Percentiles rank a stretch among this genome's conserved stretches.
Evolutionary conservation across 2,329 filamentous ascomycete species (phyloP).

Genomic region (Drechslera avenae): DNA sequence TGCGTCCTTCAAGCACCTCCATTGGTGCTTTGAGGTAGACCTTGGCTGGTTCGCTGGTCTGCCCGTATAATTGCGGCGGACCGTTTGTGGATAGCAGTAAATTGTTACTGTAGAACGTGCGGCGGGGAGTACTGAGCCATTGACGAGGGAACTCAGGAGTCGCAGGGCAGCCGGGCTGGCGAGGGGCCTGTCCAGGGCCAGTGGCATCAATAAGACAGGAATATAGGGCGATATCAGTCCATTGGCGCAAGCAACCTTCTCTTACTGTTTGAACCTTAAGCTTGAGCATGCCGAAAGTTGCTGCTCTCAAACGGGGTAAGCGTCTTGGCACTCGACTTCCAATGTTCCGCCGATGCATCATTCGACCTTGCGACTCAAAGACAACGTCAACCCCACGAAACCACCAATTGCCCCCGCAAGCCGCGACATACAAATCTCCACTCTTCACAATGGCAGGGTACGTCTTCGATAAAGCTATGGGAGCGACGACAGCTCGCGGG

Average conservation of each 20-base stretch:
- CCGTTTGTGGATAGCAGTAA: conserved; percentile 23
- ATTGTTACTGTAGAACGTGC: conserved; percentile 19
- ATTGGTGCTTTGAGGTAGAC: conserved; percentile 9
- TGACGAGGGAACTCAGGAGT: conserved; percentile 45
- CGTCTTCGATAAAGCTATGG: conserved; percentile 32
- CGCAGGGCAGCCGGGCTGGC: conserved; percentile 51
- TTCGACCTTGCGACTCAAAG: conserved; percentile 39
- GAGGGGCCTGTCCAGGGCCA: conserved; percentile 53
- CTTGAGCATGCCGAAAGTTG: conserved; percentile 14
- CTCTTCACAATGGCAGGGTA: conserved; percentile 53
- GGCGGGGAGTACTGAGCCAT: conserved; percentile 27
- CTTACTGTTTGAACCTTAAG: conserved; percentile 6
- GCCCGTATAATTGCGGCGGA: conserved; percentile 22
- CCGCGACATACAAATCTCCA: conserved; percentile 38
- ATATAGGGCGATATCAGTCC: conserved; percentile 23
- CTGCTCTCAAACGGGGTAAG: conserved; percentile 24
- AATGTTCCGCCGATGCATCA: conserved; percentile 25
- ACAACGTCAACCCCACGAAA: conserved; percentile 33
- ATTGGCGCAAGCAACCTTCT: conserved; percentile 20
- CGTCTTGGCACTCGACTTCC: conserved; percentile 21
- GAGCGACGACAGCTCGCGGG: conserved; percentile 4
- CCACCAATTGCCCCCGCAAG: conserved; percentile 42
- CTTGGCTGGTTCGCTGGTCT: background rate
- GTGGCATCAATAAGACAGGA: conserved; percentile 49
- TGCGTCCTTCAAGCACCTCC: conserved; percentile 22